Evolutionary conservation across 352 stramenopile species (phyloP).

Genomic region (Stramenopiles sp.): DNA sequence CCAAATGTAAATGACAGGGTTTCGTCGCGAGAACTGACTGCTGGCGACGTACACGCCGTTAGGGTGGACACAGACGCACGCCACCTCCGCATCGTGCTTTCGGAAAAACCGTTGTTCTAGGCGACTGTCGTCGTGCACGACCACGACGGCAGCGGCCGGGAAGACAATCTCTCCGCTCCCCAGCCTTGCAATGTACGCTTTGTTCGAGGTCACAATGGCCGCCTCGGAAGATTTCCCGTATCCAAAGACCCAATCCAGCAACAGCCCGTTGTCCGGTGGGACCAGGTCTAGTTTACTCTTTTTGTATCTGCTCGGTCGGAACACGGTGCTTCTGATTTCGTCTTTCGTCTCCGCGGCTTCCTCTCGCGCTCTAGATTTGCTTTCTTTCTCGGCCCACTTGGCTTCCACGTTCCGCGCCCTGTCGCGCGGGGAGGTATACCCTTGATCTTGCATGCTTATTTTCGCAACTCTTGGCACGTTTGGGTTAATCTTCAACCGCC

Average conservation of each 20-base stretch:
- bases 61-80: conserved; percentile 13
- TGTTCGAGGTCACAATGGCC: neutral
- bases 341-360: no score
- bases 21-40: conserved; percentile 11
- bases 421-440: no score
- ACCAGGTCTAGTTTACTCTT: no score
- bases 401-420: no score
- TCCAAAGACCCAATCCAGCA: neutral
- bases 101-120: conserved; percentile 18
- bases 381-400: no score
- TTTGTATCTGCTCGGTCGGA: no score
- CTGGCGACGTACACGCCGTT: conserved; percentile 16
- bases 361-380: no score
- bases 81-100: conserved; percentile 18
- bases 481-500: no score
- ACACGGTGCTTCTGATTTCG: no score
- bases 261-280: neutral
- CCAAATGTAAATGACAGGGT: conserved; percentile 17
- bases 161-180: conserved; percentile 15
- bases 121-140: conserved; percentile 16
- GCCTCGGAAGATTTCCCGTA: neutral
- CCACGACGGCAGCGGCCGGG: conserved; percentile 15
- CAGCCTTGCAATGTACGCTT: no score
- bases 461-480: no score
- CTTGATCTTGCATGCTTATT: no score